Conservation (phyloP, 495 filamentous ascomycete species). For the Entonaema liquescens region DNA sequence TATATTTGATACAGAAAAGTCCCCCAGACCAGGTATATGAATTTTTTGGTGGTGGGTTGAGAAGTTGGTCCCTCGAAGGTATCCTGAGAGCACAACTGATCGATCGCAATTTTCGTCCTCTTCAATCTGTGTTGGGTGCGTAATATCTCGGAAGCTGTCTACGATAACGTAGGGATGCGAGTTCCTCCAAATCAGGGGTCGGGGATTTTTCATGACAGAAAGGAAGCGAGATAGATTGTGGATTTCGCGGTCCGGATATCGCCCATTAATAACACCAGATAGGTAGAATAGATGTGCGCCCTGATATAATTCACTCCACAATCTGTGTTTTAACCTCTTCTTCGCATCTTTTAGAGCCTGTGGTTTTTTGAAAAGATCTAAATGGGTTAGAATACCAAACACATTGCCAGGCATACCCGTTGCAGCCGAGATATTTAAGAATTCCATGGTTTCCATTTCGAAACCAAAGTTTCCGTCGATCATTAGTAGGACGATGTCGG, state of each 20-base stretch:
- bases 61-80: slow-evolving; percentile 95
- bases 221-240: slow-evolving; percentile 95
- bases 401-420: slow-evolving; percentile 98
- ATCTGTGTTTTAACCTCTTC: slow-evolving; percentile 92
- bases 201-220: slow-evolving; percentile 98
- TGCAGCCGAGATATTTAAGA: slow-evolving; percentile 85
- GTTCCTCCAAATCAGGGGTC: slow-evolving; percentile 95
- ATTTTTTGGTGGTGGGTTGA: slow-evolving; percentile 84
- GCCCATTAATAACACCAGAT: slow-evolving; percentile 91
- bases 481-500: slow-evolving; percentile 95
- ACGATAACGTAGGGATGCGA: slow-evolving; percentile 92
- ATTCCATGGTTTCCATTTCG: slow-evolving; percentile 99
- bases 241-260: slow-evolving; percentile 95
- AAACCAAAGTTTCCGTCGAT: slow-evolving; percentile 99
- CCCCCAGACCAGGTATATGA: slow-evolving; percentile 94
- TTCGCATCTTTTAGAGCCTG: slow-evolving; percentile 88
- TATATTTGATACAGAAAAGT: slow-evolving; percentile 82
- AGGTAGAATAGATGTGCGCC: slow-evolving; percentile 97
- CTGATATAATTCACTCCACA: slow-evolving; percentile 96
- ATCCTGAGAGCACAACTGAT: slow-evolving; percentile 90
- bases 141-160: slow-evolving; percentile 93
- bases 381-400: slow-evolving; percentile 94
- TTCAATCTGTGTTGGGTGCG: slow-evolving; percentile 89
- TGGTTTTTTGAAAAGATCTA: slow-evolving; percentile 94
- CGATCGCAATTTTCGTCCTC: slow-evolving; percentile 88